Evolutionary conservation across 345 rosid genomes (phyloP).

Genomic region (Populus davidiana): DNA sequence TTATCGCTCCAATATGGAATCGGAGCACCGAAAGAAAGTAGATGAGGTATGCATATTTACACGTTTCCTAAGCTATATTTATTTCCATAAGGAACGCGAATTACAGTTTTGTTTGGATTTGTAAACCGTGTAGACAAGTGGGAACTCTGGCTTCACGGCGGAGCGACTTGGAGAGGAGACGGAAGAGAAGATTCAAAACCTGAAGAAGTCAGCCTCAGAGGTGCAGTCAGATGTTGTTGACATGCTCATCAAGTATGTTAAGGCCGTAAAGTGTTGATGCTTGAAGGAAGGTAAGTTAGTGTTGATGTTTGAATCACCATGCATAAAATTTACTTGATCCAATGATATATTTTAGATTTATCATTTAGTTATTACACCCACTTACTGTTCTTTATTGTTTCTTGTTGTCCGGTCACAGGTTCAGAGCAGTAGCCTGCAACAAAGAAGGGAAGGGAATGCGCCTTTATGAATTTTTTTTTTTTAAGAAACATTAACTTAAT

Average conservation of each 20-base stretch:
- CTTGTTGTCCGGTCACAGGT: neutral
- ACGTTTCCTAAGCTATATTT: neutral
- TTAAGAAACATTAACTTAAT: too few relatives aligned
- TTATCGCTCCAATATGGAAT: constrained; percentile 38
- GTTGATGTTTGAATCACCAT: too few relatives aligned
- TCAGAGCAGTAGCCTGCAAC: neutral
- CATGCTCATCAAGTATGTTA: constrained; percentile 38
- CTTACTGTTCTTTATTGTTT: neutral
- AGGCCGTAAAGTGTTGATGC: constrained; percentile 24
- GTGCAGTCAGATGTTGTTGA: constrained; percentile 25
- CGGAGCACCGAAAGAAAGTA: constrained; percentile 33
- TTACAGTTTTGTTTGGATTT: neutral
- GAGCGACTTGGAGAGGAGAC: constrained; percentile 44
- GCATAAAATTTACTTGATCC: too few relatives aligned
- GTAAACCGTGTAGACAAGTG: constrained; percentile 30
- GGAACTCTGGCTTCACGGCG: constrained; percentile 35
- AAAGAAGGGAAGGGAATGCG: neutral
- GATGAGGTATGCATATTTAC: constrained; percentile 23
- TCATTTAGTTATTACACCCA: neutral
- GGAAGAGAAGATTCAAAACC: constrained; percentile 23
- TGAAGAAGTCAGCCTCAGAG: constrained; percentile 31
- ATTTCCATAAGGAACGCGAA: neutral
- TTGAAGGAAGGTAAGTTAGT: neutral
- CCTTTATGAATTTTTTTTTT: too few relatives aligned
- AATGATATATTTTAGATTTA: too few relatives aligned